Evolutionary conservation across 495 filamentous ascomycete species (phyloP).

Genomic region (Neurospora sp.): DNA sequence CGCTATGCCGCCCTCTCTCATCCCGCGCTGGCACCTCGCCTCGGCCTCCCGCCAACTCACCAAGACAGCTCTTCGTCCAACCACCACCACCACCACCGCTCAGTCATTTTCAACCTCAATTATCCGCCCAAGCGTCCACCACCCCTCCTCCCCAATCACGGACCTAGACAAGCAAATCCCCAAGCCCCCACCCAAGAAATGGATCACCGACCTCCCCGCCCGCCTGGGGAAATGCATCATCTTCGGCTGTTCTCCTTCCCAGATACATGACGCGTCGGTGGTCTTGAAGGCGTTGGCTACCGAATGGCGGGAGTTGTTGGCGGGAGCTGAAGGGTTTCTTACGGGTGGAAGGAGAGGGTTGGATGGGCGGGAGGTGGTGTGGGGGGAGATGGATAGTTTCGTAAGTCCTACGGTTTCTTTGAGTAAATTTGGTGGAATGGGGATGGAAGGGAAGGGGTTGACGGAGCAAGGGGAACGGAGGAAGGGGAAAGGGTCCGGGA

Average conservation of each 20-base stretch:
- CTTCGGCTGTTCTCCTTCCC: slow-evolving; percentile 62
- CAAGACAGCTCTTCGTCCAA: background rate
- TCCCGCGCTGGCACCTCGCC: background rate
- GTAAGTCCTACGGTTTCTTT: slow-evolving; percentile 21
- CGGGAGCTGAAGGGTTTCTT: slow-evolving; percentile 74
- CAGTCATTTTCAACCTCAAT: too few relatives aligned
- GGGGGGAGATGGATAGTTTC: slow-evolving; percentile 77
- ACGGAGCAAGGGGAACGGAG: too few relatives aligned
- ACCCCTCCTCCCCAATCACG: background rate
- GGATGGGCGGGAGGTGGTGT: slow-evolving; percentile 63
- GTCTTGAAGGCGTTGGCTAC: slow-evolving; percentile 51
- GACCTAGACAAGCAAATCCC: slow-evolving; percentile 6
- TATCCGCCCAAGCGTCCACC: too few relatives aligned
- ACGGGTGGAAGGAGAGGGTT: slow-evolving; percentile 56
- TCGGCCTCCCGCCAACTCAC: background rate
- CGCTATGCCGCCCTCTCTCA: background rate
- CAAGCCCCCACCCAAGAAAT: slow-evolving; percentile 39
- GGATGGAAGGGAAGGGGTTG: too few relatives aligned
- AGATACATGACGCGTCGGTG: slow-evolving; percentile 45
- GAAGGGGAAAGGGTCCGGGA: background rate
- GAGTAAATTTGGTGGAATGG: background rate
- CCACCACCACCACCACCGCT: background rate
- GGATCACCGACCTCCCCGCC: slow-evolving; percentile 64
- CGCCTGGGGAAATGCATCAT: slow-evolving; percentile 76
- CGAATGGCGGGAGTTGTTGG: slow-evolving; percentile 72